A percentile compares a stretch with the other conserved stretches of the same genome.
phyloP scores from a whole-genome alignment of 2,329 filamentous ascomycete genomes.

The Verticillium nubilum region DNA sequence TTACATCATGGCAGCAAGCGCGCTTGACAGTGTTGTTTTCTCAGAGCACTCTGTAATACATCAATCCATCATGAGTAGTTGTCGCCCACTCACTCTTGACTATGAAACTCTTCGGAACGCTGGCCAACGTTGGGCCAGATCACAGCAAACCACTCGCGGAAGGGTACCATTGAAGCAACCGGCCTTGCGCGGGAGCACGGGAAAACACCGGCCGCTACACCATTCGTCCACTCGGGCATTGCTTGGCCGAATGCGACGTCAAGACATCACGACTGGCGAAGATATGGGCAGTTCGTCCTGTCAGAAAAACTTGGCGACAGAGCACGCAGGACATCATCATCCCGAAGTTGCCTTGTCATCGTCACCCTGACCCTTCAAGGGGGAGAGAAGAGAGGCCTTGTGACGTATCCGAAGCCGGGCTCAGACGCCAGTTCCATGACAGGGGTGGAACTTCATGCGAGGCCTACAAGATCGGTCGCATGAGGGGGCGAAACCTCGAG shows the following conservation, averaged over 20 bases:
- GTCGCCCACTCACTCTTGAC: too few species aligned
- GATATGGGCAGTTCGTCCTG: neutral
- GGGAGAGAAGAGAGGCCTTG: neutral
- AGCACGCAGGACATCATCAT: neutral
- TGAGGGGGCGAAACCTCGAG: neutral
- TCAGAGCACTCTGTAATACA: too few species aligned
- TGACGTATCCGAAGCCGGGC: slow-evolving; percentile 1
- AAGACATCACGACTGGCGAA: neutral
- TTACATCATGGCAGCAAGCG: too few species aligned
- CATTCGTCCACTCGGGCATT: neutral
- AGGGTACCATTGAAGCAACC: too few species aligned
- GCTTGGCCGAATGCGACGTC: neutral
- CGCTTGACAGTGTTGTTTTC: too few species aligned
- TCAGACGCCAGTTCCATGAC: slow-evolving; percentile 6
- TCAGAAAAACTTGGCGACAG: neutral
- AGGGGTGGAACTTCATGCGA: neutral
- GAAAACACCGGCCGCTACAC: neutral
- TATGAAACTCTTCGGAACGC: too few species aligned
- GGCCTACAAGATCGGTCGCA: neutral
- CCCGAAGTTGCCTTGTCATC: neutral
- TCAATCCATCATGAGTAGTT: too few species aligned
- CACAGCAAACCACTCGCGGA: too few species aligned
- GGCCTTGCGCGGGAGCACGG: neutral
- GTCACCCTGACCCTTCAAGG: neutral
- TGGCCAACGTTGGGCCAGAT: too few species aligned